Conservation (phyloP, 2,329 filamentous ascomycete genomes). For the Alternaria infectoria region DNA sequence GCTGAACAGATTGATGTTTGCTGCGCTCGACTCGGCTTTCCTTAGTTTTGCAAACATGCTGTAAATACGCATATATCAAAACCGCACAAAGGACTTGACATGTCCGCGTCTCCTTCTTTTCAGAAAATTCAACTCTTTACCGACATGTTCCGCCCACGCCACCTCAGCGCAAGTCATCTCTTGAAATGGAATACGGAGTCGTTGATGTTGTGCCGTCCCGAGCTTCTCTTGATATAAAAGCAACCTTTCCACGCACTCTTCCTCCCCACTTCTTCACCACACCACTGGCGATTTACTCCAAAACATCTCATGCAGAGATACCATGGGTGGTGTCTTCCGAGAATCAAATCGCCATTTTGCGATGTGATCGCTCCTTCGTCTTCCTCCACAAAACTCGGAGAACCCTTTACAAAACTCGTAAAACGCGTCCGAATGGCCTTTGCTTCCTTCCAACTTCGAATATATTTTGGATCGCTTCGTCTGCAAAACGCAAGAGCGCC, state of each 20-base stretch:
- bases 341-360: no score
- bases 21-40: no score
- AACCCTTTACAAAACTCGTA: neutral
- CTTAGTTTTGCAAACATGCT: no score
- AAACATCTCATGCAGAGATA: no score
- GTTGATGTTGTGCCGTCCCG: neutral
- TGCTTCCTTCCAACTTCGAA: neutral
- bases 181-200: neutral
- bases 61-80: no score
- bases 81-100: no score
- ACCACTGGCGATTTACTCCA: neutral
- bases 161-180: neutral
- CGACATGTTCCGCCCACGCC: neutral
- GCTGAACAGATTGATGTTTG: no score
- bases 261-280: neutral
- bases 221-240: neutral
- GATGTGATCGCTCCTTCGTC: neutral
- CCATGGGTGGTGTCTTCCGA: no score
- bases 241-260: neutral
- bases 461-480: neutral
- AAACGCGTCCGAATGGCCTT: accelerated
- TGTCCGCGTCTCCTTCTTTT: no score
- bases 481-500: neutral
- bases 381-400: neutral
- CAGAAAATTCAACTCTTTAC: no score